Conservation (phyloP, 2,329 filamentous ascomycete genomes). For the Penicillium hordei region DNA sequence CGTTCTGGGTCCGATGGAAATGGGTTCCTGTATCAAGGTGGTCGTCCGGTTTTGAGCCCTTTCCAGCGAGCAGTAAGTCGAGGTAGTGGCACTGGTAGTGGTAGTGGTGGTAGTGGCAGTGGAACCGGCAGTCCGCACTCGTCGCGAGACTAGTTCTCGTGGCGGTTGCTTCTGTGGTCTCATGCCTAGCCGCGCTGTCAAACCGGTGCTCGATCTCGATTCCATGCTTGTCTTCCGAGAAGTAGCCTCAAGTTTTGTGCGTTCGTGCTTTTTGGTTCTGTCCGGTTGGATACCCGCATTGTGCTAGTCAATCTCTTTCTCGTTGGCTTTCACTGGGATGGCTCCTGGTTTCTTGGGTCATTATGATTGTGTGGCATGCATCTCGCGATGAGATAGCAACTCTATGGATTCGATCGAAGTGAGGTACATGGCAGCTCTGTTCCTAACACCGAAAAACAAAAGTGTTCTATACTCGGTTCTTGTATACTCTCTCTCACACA, state of each 20-base stretch:
- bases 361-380: not conserved
- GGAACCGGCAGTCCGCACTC: conserved; percentile 44
- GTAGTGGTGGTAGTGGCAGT: conserved; percentile 41
- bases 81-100: conserved; percentile 50
- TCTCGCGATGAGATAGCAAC: conserved; percentile 14
- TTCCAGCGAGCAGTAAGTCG: conserved; percentile 48
- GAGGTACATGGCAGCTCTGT: conserved; percentile 22
- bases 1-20: conserved; percentile 35
- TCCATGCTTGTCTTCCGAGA: conserved; percentile 3
- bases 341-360: conserved; percentile 1
- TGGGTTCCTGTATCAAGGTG: conserved; percentile 37
- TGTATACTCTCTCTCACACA: conserved; percentile 3
- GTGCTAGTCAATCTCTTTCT: conserved; percentile 6
- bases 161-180: not conserved
- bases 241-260: conserved; percentile 8
- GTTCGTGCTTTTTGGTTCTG: conserved; percentile 14
- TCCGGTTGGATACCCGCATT: conserved; percentile 13
- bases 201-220: conserved; percentile 2
- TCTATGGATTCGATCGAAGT: conserved; percentile 18
- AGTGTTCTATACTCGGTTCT: conserved; percentile 18
- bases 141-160: conserved; percentile 32
- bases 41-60: conserved; percentile 39
- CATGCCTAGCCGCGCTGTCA: not conserved
- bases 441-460: conserved; percentile 21
- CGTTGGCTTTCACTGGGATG: conserved; percentile 10